Percentiles rank a stretch among this genome's conserved stretches.
phyloP scores from a whole-genome alignment of 345 rosid species.

The sweet orange (Citrus sinensis) region DNA sequence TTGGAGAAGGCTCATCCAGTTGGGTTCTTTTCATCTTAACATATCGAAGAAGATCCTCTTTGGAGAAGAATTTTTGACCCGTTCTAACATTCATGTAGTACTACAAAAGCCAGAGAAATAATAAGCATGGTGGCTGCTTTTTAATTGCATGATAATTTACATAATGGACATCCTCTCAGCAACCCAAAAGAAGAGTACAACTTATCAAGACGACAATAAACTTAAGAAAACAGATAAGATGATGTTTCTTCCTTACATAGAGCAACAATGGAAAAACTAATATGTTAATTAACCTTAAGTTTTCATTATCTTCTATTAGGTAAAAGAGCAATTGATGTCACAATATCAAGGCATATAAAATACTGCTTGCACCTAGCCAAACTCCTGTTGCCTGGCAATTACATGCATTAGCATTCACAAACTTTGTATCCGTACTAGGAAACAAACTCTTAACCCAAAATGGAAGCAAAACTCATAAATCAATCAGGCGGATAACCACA shows the following conservation, averaged over 20 bases:
- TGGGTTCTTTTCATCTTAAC: conserved; percentile 13
- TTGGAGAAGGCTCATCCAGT: conserved; percentile 9
- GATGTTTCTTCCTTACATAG: not conserved
- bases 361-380: not conserved
- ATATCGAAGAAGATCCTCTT: conserved; percentile 43
- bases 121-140: not conserved
- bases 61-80: conserved; percentile 40
- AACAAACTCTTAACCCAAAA: not conserved
- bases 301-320: not conserved
- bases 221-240: not conserved
- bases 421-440: not conserved
- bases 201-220: not conserved
- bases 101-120: conserved; percentile 29
- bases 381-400: not conserved
- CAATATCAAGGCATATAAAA: not conserved
- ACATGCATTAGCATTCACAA: not conserved
- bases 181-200: not conserved
- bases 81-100: conserved; percentile 38
- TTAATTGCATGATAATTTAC: not conserved
- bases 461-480: not conserved
- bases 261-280: not conserved
- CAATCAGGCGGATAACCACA: not conserved
- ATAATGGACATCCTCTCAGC: not conserved
- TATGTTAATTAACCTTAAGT: not conserved
- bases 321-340: not conserved